phyloP scores from a whole-genome alignment of 2,329 filamentous ascomycete species.

The Ceratocystis cacaofunesta region DNA sequence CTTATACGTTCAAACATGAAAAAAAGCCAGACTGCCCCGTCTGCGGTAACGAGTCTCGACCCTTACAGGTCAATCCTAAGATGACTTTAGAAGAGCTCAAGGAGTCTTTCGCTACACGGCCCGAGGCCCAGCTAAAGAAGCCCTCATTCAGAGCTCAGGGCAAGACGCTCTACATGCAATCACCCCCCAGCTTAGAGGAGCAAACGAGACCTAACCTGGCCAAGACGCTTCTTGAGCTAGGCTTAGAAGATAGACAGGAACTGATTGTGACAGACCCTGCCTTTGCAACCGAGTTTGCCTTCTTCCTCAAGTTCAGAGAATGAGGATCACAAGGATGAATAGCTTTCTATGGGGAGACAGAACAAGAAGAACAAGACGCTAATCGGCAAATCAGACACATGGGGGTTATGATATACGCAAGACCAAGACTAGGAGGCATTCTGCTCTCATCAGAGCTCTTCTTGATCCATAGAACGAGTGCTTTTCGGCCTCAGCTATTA shows the following conservation, averaged over 20 bases:
- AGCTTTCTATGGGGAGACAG: not conserved
- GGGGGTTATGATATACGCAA: not conserved
- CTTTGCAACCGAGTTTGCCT: conserved; percentile 56
- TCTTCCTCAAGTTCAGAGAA: conserved; percentile 35
- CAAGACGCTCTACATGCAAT: conserved; percentile 83
- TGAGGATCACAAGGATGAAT: not conserved
- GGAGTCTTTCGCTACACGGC: conserved; percentile 64
- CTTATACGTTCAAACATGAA: conserved; percentile 90
- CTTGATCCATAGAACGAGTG: not conserved
- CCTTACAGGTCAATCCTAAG: conserved; percentile 54
- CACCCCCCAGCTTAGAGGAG: conserved; percentile 65
- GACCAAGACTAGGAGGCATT: not conserved
- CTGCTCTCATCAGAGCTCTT: too few relatives aligned
- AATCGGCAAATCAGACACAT: not conserved
- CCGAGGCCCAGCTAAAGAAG: conserved; percentile 87
- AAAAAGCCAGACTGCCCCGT: conserved; percentile 91
- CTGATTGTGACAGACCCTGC: conserved; percentile 88
- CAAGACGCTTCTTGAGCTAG: conserved; percentile 61
- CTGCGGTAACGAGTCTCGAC: conserved; percentile 69
- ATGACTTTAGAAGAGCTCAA: conserved; percentile 71
- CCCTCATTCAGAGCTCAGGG: conserved; percentile 66
- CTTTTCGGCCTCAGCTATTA: not conserved
- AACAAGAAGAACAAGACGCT: not conserved
- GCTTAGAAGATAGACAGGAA: conserved; percentile 64
- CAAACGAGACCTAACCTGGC: conserved; percentile 69